Percentiles rank a stretch among this genome's conserved stretches.
These are phyloP conservation scores for Salix viminalis DNA, from an alignment of 345 rosid genomes.

Conservation along the genomic window DNA sequence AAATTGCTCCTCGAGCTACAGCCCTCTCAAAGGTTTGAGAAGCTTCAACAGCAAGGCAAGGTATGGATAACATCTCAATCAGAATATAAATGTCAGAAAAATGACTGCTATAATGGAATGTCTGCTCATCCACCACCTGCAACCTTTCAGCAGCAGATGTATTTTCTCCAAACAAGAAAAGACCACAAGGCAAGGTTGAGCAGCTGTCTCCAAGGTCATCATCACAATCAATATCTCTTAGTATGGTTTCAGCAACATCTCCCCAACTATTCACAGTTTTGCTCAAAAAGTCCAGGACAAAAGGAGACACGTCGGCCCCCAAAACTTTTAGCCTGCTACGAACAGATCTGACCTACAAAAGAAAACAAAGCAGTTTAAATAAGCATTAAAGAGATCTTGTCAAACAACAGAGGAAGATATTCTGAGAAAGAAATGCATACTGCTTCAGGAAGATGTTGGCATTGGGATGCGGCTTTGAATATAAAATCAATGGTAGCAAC, in stretches of 20 bases:
- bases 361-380: constrained; percentile 13
- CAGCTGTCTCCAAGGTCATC: constrained; percentile 55
- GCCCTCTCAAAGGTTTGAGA: constrained; percentile 92
- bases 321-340: constrained; percentile 75
- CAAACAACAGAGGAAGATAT: constrained; percentile 4
- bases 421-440: constrained; percentile 41
- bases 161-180: constrained; percentile 65
- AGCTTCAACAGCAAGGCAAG: constrained; percentile 82
- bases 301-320: constrained; percentile 76
- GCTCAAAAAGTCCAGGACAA: constrained; percentile 77
- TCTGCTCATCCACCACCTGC: constrained; percentile 51
- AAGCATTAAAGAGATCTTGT: background rate
- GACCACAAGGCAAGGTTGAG: constrained; percentile 39
- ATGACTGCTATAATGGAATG: constrained; percentile 38
- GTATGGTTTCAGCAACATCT: constrained; percentile 76
- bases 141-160: constrained; percentile 50
- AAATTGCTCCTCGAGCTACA: constrained; percentile 74
- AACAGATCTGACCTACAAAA: constrained; percentile 70
- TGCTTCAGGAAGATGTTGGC: constrained; percentile 88
- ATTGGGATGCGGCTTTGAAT: constrained; percentile 82
- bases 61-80: constrained; percentile 88
- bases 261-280: constrained; percentile 85
- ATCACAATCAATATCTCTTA: constrained; percentile 77
- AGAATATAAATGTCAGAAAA: constrained; percentile 85
- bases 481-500: constrained; percentile 77